These are phyloP conservation scores for Phylloporus rhodoxanthus DNA, from an alignment of 768 basidiomycete genomes.

Conservation along the genomic window DNA sequence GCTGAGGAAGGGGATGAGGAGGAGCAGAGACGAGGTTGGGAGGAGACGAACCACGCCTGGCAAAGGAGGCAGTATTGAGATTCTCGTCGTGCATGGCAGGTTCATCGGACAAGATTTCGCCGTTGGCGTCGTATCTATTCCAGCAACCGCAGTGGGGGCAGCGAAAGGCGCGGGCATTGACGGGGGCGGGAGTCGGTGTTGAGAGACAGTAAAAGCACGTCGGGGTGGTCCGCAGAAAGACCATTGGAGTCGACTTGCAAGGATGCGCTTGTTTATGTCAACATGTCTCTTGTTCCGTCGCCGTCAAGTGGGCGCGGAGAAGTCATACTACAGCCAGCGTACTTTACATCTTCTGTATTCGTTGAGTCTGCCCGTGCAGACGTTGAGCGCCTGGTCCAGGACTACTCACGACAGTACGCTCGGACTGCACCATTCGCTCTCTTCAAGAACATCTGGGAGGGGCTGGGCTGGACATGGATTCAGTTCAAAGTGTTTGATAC, in stretches of 20 bases:
- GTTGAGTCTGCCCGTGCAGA: conserved; percentile 62
- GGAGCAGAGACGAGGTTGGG: background rate
- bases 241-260: conserved; percentile 14
- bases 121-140: conserved; percentile 67
- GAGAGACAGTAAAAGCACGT: conserved; percentile 74
- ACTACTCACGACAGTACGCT: conserved; percentile 47
- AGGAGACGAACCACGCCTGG: conserved; percentile 54
- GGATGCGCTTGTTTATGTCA: conserved; percentile 6
- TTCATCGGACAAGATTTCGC: conserved; percentile 78
- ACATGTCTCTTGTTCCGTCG: conserved; percentile 44
- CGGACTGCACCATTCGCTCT: conserved; percentile 49
- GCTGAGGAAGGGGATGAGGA: conserved; percentile 35
- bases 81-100: conserved; percentile 83
- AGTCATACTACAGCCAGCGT: conserved; percentile 61
- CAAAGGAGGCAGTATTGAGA: conserved; percentile 64
- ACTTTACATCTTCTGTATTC: conserved; percentile 75
- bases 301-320: conserved; percentile 58
- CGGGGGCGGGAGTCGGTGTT: conserved; percentile 34
- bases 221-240: conserved; percentile 47
- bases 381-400: conserved; percentile 46
- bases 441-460: conserved; percentile 67
- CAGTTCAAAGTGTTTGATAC: conserved; percentile 71
- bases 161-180: conserved; percentile 52
- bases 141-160: conserved; percentile 65
- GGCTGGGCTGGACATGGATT: conserved; percentile 67